Evolutionary conservation across 2,329 filamentous ascomycete genomes (phyloP).

Genomic region (Trichoderma guizhouense): DNA sequence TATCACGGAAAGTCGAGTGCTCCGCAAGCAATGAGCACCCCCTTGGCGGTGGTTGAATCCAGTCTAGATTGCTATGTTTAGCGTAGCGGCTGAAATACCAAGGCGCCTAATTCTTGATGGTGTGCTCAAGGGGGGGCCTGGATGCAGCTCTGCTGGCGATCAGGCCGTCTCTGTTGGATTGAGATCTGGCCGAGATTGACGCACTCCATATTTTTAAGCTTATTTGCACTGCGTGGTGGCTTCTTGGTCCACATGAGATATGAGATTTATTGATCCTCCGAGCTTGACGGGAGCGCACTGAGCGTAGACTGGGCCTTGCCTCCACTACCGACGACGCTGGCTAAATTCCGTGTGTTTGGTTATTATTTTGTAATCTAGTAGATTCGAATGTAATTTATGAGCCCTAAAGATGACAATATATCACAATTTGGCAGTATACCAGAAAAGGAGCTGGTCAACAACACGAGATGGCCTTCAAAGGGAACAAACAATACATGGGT

Average conservation of each 20-base stretch:
- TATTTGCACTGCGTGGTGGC: background rate
- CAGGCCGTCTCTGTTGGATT: background rate
- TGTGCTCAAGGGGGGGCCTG: background rate
- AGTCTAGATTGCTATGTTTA: background rate
- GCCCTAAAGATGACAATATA: background rate
- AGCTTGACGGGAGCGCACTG: background rate
- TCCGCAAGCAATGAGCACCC: background rate
- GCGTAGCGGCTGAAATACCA: background rate
- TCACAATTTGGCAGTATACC: background rate
- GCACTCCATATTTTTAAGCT: conserved; percentile 2
- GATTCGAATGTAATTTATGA: background rate
- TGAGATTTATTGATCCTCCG: background rate
- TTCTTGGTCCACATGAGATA: background rate
- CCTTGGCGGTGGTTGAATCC: background rate
- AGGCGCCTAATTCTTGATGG: background rate
- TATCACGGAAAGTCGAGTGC: background rate
- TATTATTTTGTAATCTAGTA: background rate
- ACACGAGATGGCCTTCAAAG: background rate
- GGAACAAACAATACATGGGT: background rate
- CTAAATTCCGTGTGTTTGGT: no score
- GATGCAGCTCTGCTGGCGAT: background rate
- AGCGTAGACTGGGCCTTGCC: background rate
- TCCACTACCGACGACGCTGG: background rate
- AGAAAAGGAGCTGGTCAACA: background rate
- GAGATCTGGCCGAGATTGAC: background rate